These are phyloP conservation scores for Abelmoschus esculentus DNA, from an alignment of 345 rosid genomes.

Conservation along the genomic window DNA sequence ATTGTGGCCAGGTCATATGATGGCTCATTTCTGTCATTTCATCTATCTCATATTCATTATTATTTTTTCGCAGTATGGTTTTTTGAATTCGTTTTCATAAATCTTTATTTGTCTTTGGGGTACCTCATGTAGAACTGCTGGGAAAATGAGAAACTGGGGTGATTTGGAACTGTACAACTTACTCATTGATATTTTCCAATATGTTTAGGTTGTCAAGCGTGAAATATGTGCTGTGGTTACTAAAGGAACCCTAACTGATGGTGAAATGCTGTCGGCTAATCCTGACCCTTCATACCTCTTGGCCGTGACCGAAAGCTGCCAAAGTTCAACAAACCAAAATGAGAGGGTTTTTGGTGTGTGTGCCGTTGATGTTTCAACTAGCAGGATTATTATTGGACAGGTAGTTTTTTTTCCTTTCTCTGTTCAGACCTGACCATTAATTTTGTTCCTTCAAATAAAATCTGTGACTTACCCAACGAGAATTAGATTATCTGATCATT, in stretches of 20 bases:
- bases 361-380: conserved; percentile 81
- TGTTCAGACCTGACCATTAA: neutral
- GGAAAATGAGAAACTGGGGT: neutral
- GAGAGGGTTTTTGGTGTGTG: conserved; percentile 66
- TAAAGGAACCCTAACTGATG: conserved; percentile 90
- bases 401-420: conserved; percentile 24
- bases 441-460: neutral
- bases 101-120: neutral
- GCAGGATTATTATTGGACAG: conserved; percentile 82
- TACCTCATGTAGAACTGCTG: neutral
- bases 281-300: conserved; percentile 88
- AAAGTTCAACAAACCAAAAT: conserved; percentile 22
- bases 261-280: conserved; percentile 72
- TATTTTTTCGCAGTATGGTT: neutral
- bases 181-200: conserved; percentile 18
- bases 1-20: neutral
- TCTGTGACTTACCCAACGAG: neutral
- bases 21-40: conserved; percentile 2
- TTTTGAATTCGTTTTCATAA: neutral
- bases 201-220: conserved; percentile 86
- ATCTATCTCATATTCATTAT: neutral
- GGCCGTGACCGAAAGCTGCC: conserved; percentile 66
- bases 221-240: conserved; percentile 91
- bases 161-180: conserved; percentile 3
- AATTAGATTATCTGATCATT: neutral